These are phyloP conservation scores for Xylaria venustula DNA, from an alignment of 495 filamentous ascomycete species.

Conservation along the genomic window DNA sequence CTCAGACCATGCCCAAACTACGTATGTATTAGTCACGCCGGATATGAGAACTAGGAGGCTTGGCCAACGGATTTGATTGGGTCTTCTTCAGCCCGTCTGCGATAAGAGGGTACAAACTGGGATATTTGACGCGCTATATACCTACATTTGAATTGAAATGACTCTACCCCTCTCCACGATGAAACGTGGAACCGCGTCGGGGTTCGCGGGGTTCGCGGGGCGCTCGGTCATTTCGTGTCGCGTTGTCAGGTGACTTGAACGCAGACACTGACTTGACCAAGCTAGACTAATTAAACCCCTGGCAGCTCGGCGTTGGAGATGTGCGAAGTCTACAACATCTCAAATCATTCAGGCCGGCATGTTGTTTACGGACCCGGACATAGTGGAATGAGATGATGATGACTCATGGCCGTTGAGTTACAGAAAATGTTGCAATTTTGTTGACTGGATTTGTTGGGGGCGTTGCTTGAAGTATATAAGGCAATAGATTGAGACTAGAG, in stretches of 20 bases:
- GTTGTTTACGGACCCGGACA: too few species aligned
- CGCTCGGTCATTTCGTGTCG: background rate
- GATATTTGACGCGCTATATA: too few species aligned
- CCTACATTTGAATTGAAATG: too few species aligned
- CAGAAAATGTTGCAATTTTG: background rate
- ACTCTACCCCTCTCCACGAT: background rate
- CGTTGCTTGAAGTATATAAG: background rate
- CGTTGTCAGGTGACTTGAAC: slow-evolving; percentile 19
- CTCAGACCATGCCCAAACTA: too few species aligned
- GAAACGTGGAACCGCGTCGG: too few species aligned
- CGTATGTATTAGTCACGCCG: background rate
- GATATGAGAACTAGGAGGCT: background rate
- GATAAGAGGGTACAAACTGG: too few species aligned
- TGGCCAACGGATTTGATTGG: background rate
- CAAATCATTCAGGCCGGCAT: too few species aligned
- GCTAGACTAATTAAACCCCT: background rate
- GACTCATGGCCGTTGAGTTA: background rate
- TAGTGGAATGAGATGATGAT: too few species aligned
- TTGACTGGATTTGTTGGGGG: slow-evolving; percentile 1
- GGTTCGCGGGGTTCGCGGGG: slow-evolving; percentile 6
- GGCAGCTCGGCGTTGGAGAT: background rate
- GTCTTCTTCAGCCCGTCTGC: background rate
- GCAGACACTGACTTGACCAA: too few species aligned
- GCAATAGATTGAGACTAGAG: background rate
- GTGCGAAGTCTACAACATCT: background rate